Conservation (phyloP, 2,329 filamentous ascomycete genomes). For the Hymenoscyphus linearis region DNA sequence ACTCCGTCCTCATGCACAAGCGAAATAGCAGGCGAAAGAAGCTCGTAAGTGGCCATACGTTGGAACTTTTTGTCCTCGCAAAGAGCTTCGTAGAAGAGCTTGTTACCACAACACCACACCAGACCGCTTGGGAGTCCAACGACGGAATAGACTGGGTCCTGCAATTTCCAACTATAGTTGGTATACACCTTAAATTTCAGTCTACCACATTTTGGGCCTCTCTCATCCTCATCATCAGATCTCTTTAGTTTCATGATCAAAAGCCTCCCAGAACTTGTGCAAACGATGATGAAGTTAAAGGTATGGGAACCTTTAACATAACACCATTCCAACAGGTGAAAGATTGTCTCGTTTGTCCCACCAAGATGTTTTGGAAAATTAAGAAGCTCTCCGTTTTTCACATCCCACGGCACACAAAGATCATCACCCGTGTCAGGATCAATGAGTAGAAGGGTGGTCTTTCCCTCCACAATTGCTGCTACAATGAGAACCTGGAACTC, state of each 20-base stretch:
- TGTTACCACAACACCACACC: conserved; percentile 49
- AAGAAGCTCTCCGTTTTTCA: conserved; percentile 35
- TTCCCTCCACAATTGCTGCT: conserved; percentile 40
- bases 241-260: conserved; percentile 46
- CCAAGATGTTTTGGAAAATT: conserved; percentile 37
- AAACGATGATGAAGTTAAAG: conserved; percentile 59
- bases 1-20: conserved; percentile 45
- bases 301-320: conserved; percentile 50
- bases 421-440: conserved; percentile 49
- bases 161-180: conserved; percentile 43
- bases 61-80: conserved; percentile 49
- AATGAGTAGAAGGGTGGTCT: conserved; percentile 50
- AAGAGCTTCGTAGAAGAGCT: conserved; percentile 52
- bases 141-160: conserved; percentile 50
- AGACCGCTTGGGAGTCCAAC: conserved; percentile 50
- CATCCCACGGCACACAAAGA: conserved; percentile 42
- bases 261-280: conserved; percentile 49
- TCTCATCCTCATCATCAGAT: conserved; percentile 18
- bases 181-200: conserved; percentile 47
- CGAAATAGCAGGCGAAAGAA: conserved; percentile 49
- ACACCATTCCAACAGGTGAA: conserved; percentile 59
- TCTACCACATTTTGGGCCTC: not conserved
- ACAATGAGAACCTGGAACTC: conserved; percentile 48
- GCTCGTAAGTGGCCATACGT: conserved; percentile 39
- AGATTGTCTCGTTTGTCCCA: conserved; percentile 51